Percentiles rank a stretch among this genome's conserved stretches.
phyloP scores from a whole-genome alignment of 768 basidiomycete genomes.

The Boletus sp. region DNA sequence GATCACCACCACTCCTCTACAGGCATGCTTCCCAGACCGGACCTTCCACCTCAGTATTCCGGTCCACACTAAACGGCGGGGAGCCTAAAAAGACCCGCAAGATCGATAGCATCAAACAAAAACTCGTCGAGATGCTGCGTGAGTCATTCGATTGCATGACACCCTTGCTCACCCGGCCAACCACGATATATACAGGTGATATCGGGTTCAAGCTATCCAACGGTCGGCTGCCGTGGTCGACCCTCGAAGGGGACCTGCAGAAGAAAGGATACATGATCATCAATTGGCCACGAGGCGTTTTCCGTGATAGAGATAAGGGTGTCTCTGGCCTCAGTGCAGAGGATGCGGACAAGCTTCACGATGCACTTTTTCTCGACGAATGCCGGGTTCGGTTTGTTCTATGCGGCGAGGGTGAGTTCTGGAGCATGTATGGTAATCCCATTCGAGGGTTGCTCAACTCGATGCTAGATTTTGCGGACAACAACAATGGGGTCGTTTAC shows the following conservation, averaged over 20 bases:
- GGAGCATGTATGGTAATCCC: not conserved
- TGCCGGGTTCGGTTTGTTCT: not conserved
- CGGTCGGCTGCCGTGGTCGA: constrained; percentile 6
- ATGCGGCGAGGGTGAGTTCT: not conserved
- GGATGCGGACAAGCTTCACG: too few relatives aligned
- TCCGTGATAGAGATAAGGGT: constrained; percentile 1
- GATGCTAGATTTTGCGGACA: too few relatives aligned
- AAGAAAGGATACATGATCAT: constrained; percentile 1
- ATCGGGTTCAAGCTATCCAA: constrained; percentile 5
- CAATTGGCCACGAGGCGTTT: constrained; percentile 5
- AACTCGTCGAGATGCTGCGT: constrained; percentile 8
- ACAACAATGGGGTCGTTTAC: too few relatives aligned
- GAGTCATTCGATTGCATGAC: not conserved
- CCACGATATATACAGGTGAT: not conserved
- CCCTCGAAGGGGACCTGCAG: too few relatives aligned
- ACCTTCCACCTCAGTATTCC: not conserved
- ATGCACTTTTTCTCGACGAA: constrained; percentile 3
- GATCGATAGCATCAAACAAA: constrained; percentile 1
- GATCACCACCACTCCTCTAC: too few relatives aligned
- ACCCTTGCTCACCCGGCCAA: not conserved
- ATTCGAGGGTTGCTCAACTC: too few relatives aligned
- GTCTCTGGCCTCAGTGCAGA: not conserved
- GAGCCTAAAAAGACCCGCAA: not conserved
- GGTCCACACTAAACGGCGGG: not conserved
- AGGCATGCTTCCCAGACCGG: not conserved